Percentiles rank a stretch among this genome's conserved stretches.
Evolutionary conservation across 495 filamentous ascomycete genomes (phyloP).

Genomic region (Lichenothelia convexa): DNA sequence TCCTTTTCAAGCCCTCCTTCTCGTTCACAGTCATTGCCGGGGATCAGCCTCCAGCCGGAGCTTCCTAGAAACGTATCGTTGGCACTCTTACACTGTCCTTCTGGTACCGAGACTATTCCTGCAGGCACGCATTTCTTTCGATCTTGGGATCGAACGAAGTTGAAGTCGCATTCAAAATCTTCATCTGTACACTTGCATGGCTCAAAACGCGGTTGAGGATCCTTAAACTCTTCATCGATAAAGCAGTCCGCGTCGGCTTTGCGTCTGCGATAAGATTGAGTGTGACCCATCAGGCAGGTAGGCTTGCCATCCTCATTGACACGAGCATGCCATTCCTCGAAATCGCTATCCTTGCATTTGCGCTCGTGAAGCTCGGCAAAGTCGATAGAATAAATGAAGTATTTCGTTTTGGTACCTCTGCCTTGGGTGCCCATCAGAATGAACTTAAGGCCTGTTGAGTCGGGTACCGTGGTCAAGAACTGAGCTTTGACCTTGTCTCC

Average conservation of each 20-base stretch:
- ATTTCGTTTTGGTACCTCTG: slow-evolving; percentile 27
- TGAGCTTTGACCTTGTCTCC: slow-evolving; percentile 41
- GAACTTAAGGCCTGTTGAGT: slow-evolving; percentile 84
- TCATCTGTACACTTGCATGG: slow-evolving; percentile 59
- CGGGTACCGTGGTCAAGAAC: slow-evolving; percentile 66
- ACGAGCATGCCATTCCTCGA: slow-evolving; percentile 75
- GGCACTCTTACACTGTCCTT: slow-evolving; percentile 45
- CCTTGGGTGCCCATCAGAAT: slow-evolving; percentile 39
- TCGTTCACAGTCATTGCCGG: slow-evolving; percentile 65
- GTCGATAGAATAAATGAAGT: slow-evolving; percentile 53
- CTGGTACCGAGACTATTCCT: slow-evolving; percentile 29
- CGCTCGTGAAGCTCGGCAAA: slow-evolving; percentile 65
- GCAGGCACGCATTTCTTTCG: slow-evolving; percentile 44
- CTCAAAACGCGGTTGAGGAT: slow-evolving; percentile 42
- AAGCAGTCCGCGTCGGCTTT: slow-evolving; percentile 80
- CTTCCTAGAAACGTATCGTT: slow-evolving; percentile 58
- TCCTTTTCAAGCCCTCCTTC: slow-evolving; percentile 36
- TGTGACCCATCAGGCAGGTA: slow-evolving; percentile 87
- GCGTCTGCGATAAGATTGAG: slow-evolving; percentile 61
- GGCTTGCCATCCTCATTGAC: slow-evolving; percentile 61
- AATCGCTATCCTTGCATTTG: slow-evolving; percentile 62
- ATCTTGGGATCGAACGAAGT: slow-evolving; percentile 52
- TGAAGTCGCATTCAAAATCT: slow-evolving; percentile 93
- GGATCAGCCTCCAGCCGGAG: slow-evolving; percentile 83
- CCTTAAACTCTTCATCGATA: slow-evolving; percentile 66